A percentile compares a stretch with the other conserved stretches of the same genome.
phyloP scores from a whole-genome alignment of 2,329 filamentous ascomycete species.

The Malbranchea cinnamomea region DNA sequence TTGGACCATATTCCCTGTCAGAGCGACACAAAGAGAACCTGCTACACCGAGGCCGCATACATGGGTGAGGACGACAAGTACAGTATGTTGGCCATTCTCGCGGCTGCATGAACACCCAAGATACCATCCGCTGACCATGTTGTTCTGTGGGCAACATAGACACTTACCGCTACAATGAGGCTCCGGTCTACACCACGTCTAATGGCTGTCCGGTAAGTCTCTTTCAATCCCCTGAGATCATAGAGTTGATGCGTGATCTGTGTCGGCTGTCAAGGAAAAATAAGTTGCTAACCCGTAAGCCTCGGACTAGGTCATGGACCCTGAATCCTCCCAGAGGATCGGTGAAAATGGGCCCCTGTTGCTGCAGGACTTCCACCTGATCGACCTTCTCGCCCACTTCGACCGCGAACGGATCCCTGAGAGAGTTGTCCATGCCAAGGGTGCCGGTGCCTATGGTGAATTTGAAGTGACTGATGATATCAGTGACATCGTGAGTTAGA shows the following conservation, averaged over 20 bases:
- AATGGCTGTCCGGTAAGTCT: constrained; percentile 38
- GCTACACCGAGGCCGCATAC: constrained; percentile 8
- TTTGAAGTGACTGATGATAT: constrained; percentile 35
- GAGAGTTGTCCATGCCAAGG: constrained; percentile 30
- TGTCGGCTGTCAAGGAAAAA: neutral
- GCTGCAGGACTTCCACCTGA: constrained; percentile 51
- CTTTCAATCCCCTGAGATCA: neutral
- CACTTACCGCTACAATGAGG: constrained; percentile 40
- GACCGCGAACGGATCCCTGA: constrained; percentile 28
- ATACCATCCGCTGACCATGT: constrained; percentile 5
- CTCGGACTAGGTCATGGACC: constrained; percentile 31
- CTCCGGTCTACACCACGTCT: constrained; percentile 44
- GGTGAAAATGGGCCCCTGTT: constrained; percentile 44
- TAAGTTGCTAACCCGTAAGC: constrained; percentile 3
- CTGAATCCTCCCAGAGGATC: constrained; percentile 38
- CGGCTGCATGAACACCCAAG: constrained; percentile 11
- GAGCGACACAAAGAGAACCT: no score
- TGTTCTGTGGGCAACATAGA: constrained; percentile 12
- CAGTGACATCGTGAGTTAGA: constrained; percentile 27
- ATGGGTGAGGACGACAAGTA: constrained; percentile 24
- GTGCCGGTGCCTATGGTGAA: constrained; percentile 27
- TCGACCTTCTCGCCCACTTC: constrained; percentile 41
- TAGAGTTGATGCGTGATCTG: constrained; percentile 2
- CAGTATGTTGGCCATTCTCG: constrained; percentile 3
- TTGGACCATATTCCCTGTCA: no score